Conservation (phyloP, 129 eudicot species). For the Flaveria robusta region DNA sequence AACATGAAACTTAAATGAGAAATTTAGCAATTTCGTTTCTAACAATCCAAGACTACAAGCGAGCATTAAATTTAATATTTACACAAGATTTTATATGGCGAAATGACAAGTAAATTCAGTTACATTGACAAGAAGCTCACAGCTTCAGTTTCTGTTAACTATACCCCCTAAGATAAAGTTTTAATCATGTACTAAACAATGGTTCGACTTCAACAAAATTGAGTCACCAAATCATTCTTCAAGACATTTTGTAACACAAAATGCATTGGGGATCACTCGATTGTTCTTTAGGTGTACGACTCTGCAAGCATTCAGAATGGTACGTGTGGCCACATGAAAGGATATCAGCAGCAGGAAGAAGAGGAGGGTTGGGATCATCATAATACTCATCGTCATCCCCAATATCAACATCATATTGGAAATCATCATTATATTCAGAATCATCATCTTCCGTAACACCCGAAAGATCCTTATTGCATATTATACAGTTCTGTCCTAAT, state of each 20-base stretch:
- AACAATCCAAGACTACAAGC: no score
- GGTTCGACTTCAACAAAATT: conserved; percentile 24
- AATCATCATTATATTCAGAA: conserved; percentile 25
- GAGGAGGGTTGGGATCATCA: conserved; percentile 35
- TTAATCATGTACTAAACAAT: conserved; percentile 25
- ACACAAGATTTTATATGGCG: no score
- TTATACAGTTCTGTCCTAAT: conserved; percentile 35
- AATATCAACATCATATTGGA: conserved; percentile 27
- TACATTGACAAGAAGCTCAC: background rate
- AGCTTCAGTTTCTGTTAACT: conserved; percentile 25
- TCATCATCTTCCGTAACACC: conserved; percentile 22
- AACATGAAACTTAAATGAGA: no score
- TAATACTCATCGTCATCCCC: conserved; percentile 23
- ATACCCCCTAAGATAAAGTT: conserved; percentile 15
- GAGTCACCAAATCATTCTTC: conserved; percentile 24
- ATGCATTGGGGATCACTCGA: conserved; percentile 47
- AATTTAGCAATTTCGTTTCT: no score
- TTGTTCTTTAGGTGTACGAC: conserved; percentile 23
- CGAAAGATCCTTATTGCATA: conserved; percentile 52
- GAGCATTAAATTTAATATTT: no score
- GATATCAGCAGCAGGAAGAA: conserved; percentile 55
- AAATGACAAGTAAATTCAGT: no score
- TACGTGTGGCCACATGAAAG: conserved; percentile 57
- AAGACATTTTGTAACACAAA: conserved; percentile 39
- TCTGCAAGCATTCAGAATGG: conserved; percentile 49